These are phyloP conservation scores for Penicillium mononematosum DNA, from an alignment of 495 filamentous ascomycete genomes.

Conservation along the genomic window DNA sequence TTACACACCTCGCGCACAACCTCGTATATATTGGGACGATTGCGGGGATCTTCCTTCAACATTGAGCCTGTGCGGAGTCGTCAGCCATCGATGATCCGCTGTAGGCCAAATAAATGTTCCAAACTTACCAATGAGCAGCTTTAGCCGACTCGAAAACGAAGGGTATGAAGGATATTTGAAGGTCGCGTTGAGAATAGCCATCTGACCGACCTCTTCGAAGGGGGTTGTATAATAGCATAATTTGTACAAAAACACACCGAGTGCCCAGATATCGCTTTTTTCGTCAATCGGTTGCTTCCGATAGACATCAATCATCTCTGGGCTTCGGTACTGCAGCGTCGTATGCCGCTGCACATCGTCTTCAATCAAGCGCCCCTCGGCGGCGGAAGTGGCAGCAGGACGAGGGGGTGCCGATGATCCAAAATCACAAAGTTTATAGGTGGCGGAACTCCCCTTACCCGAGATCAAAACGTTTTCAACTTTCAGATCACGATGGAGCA, in stretches of 20 bases:
- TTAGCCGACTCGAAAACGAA: conserved; percentile 82
- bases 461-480: conserved; percentile 98
- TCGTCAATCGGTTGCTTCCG: conserved; percentile 95
- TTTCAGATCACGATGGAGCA: conserved; percentile 93
- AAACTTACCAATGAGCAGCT: conserved; percentile 82
- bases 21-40: conserved; percentile 91
- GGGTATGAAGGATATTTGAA: conserved; percentile 91
- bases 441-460: conserved; percentile 52
- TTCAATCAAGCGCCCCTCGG: conserved; percentile 86
- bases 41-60: conserved; percentile 79
- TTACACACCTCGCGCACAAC: conserved; percentile 79
- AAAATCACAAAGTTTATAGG: conserved; percentile 98
- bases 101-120: not conserved
- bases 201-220: conserved; percentile 95
- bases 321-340: conserved; percentile 94
- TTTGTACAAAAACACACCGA: conserved; percentile 95
- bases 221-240: conserved; percentile 99
- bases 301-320: conserved; percentile 98
- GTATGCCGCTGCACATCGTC: conserved; percentile 98
- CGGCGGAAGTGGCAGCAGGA: conserved; percentile 77
- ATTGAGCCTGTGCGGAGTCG: conserved; percentile 66
- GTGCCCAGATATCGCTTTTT: conserved; percentile 98
- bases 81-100: conserved; percentile 1
- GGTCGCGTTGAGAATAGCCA: conserved; percentile 96
- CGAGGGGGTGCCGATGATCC: conserved; percentile 84